A percentile compares a stretch with the other conserved stretches of the same genome.
phyloP scores from a whole-genome alignment of 140 eudicot species.

The Flaveria floridana region DNA sequence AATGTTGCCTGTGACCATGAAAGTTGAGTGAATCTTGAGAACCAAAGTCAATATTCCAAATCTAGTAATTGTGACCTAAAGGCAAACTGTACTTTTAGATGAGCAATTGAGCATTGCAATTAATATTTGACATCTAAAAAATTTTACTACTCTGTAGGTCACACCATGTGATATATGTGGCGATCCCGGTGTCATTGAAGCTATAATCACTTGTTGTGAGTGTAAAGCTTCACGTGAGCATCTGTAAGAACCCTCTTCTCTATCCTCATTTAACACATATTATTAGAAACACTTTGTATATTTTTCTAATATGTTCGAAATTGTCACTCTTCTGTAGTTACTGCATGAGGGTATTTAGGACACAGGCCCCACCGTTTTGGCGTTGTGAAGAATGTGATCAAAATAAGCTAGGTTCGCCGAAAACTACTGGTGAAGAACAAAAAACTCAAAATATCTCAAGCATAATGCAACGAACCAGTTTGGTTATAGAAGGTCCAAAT shows the following conservation, averaged over 20 bases:
- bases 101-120: background rate
- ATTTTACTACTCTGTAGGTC: slow-evolving; percentile 28
- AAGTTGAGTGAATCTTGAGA: slow-evolving; percentile 9
- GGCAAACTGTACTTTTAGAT: background rate
- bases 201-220: slow-evolving; percentile 29
- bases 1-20: background rate
- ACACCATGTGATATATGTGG: slow-evolving; percentile 34
- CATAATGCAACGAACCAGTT: background rate
- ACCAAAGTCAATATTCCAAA: slow-evolving; percentile 2
- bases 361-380: slow-evolving; percentile 43
- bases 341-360: slow-evolving; percentile 40
- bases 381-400: slow-evolving; percentile 51
- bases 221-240: slow-evolving; percentile 32
- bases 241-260: slow-evolving; percentile 31
- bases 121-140: background rate
- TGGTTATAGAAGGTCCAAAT: background rate
- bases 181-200: slow-evolving; percentile 32
- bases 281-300: background rate
- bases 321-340: slow-evolving; percentile 40
- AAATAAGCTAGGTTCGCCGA: slow-evolving; percentile 20
- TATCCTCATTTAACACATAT: background rate
- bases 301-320: slow-evolving; percentile 5
- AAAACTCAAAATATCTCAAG: background rate
- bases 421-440: slow-evolving; percentile 5
- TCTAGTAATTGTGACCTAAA: background rate